These are phyloP conservation scores for Byssoonygena ceratinophila DNA, from an alignment of 2,329 filamentous ascomycete species.

Conservation along the genomic window DNA sequence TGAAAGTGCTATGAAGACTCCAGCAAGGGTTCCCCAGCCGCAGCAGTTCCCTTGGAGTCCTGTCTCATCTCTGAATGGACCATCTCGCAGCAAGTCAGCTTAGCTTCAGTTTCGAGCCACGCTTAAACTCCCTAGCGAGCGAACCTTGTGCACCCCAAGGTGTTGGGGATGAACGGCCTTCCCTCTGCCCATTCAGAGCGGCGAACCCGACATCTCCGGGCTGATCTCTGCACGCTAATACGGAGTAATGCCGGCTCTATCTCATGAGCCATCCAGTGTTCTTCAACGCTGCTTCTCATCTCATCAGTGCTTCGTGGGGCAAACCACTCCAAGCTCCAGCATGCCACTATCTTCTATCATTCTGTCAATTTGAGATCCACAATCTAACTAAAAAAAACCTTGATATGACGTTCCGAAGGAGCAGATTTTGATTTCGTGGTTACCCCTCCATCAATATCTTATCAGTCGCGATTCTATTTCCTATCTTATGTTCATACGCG, in stretches of 20 bases:
- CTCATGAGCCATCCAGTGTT: background rate
- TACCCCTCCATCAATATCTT: background rate
- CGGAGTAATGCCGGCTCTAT: background rate
- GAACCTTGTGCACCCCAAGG: background rate
- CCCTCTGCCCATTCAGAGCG: background rate
- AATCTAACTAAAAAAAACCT: background rate
- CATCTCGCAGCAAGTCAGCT: background rate
- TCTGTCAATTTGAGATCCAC: background rate
- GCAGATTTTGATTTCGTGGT: background rate
- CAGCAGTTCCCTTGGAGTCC: background rate
- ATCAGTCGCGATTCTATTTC: too few species aligned
- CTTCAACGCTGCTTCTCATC: background rate
- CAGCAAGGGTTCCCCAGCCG: background rate
- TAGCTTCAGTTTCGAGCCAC: constrained; percentile 6
- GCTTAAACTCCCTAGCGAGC: background rate
- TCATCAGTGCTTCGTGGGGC: constrained; percentile 4
- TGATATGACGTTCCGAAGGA: constrained; percentile 6
- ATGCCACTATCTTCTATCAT: background rate
- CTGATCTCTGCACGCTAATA: constrained; percentile 6
- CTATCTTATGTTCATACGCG: too few species aligned
- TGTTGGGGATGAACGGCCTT: background rate
- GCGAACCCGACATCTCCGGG: background rate
- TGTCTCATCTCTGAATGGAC: background rate
- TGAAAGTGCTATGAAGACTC: constrained; percentile 1
- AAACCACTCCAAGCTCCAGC: background rate